Evolutionary conservation across 2,329 filamentous ascomycete genomes (phyloP), one percentile per base, ranked within the genome.

Genomic region (Neonectria faginata): DNA sequence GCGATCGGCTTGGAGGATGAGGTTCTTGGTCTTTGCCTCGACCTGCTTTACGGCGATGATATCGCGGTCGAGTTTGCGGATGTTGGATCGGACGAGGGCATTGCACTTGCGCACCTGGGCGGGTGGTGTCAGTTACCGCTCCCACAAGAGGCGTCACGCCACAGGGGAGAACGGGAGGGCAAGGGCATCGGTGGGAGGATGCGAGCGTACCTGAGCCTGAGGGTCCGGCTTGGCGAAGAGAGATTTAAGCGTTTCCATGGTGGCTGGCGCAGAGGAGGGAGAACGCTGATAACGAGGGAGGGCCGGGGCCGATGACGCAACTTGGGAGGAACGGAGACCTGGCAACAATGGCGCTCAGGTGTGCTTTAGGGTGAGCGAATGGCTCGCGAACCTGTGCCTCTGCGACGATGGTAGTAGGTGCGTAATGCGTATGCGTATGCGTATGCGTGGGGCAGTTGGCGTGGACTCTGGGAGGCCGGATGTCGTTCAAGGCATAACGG

Each of bases 221-320:
- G 96, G 96, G 77, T 97, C 94, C 41, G 96, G 95, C 81, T 93
- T 95, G 80, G 90, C 93, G 81, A 98, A 95, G 75, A 97, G 89
- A 64, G 91, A 85, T 79, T 89, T 93, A 77, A 98, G 85, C 47
- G 92, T 88, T 83, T 98, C 93, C 96, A 98, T 98, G 75, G 72
- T 80, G 76, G 58, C 33, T n/a, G 56, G 56, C 20, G 45, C 51
- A 47, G 57, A 36, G 42, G 54, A 51, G 60, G 41, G 52, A 45
- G 39, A 3, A 33, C 36, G 52, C 44, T 47, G 65, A 57, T 45
- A 59, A 41, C 27, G 50, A 27, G 31, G 33, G 59, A 58, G 62
- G 67, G 41, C 64, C 45, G 27, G 18, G 31, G 67, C 64, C 70
- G 60, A 74, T 74, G 72, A 74, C 72, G 72, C 72, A 74, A 68